Conservation (phyloP, 129 eudicot species). For the Lonicera japonica region DNA sequence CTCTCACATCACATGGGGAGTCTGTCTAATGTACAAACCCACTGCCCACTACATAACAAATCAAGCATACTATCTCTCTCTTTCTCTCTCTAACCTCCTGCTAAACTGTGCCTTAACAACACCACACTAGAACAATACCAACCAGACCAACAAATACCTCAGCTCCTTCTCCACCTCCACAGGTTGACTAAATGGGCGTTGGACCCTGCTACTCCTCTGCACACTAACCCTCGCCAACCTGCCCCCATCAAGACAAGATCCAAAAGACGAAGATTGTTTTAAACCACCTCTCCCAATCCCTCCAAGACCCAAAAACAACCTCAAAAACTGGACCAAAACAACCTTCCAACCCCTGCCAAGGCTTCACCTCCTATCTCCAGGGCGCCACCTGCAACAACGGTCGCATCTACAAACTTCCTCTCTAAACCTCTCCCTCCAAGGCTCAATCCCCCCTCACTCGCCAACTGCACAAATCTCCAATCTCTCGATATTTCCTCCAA, state of each 20-base stretch:
- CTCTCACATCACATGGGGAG: too few species aligned
- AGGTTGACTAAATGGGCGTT: background rate
- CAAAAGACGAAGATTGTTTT: conserved; percentile 74
- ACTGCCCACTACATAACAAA: background rate
- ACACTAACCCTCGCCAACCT: conserved; percentile 15
- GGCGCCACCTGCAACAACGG: conserved; percentile 98
- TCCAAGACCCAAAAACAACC: conserved; percentile 55
- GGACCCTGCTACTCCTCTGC: background rate
- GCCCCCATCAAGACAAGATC: conserved; percentile 49
- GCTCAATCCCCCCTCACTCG: conserved; percentile 67
- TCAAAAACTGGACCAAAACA: conserved; percentile 71
- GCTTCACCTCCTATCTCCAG: conserved; percentile 52
- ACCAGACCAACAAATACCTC: background rate
- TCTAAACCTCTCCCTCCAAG: conserved; percentile 52
- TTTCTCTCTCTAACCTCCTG: background rate
- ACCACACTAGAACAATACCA: background rate
- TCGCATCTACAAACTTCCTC: conserved; percentile 76
- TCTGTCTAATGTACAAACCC: background rate
- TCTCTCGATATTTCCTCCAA: conserved; percentile 86
- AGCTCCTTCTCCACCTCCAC: too few species aligned
- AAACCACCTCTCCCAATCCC: conserved; percentile 49
- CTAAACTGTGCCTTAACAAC: background rate
- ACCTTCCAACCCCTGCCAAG: conserved; percentile 66
- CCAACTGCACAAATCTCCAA: conserved; percentile 83
- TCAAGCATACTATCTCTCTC: background rate